Conservation (phyloP, 257 asterid genomes). For the Linaria vulgaris region DNA sequence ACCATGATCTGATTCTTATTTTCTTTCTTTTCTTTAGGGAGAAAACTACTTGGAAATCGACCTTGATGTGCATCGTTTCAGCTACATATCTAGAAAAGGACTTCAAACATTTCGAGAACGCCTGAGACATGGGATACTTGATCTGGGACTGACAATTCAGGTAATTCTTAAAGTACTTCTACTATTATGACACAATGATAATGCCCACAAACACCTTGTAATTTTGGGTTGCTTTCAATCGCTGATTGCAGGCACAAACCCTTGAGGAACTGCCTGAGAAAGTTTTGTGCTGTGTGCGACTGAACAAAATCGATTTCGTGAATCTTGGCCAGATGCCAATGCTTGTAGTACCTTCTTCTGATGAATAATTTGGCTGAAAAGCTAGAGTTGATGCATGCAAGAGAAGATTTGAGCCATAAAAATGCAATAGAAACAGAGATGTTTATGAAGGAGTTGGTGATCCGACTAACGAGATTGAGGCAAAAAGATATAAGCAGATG, state of each 20-base stretch:
- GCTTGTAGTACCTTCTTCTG: constrained; percentile 31
- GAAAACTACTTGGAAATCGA: constrained; percentile 79
- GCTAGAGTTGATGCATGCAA: not conserved
- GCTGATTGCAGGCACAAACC: constrained; percentile 64
- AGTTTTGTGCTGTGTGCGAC: constrained; percentile 70
- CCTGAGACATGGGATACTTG: constrained; percentile 73
- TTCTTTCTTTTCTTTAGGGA: constrained; percentile 79
- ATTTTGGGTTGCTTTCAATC: too few species aligned
- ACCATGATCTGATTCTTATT: not conserved
- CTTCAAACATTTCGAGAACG: constrained; percentile 69
- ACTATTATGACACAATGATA: not conserved
- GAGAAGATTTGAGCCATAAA: constrained; percentile 22
- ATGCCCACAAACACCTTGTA: too few species aligned
- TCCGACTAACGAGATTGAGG: constrained; percentile 10
- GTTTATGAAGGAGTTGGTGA: constrained; percentile 7
- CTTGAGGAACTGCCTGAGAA: constrained; percentile 84
- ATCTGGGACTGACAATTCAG: constrained; percentile 90
- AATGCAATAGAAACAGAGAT: constrained; percentile 13
- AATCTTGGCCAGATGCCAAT: constrained; percentile 64
- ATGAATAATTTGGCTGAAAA: constrained; percentile 13
- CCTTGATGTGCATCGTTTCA: constrained; percentile 92
- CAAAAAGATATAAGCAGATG: constrained; percentile 3
- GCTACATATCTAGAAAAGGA: constrained; percentile 88
- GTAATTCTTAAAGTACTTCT: constrained; percentile 27
- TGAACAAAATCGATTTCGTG: constrained; percentile 67